Conservation (phyloP, 192 early-diverging fungal species). For the Coemansia sp. region DNA sequence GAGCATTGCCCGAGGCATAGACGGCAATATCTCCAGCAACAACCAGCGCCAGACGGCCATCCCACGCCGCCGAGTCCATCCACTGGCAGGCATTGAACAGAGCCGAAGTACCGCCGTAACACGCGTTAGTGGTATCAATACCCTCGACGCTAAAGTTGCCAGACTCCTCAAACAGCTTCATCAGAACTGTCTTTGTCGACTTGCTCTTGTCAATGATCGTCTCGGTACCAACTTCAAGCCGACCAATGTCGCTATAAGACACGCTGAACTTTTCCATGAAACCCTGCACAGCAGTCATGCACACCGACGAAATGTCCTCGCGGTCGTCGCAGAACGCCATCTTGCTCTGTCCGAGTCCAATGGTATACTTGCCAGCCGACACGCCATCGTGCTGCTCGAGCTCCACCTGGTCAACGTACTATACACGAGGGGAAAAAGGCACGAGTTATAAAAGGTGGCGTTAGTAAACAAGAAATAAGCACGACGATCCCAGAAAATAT, state of each 20-base stretch:
- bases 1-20: constrained; percentile 88
- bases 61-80: constrained; percentile 93
- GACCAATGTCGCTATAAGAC: constrained; percentile 83
- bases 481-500: background rate
- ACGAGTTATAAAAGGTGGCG: no score
- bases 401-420: constrained; percentile 53
- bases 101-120: constrained; percentile 97
- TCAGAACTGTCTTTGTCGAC: constrained; percentile 95
- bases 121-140: constrained; percentile 98
- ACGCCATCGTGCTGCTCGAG: constrained; percentile 89
- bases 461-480: constrained; percentile 2
- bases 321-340: constrained; percentile 97
- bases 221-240: constrained; percentile 97
- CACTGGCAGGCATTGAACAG: constrained; percentile 98
- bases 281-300: constrained; percentile 77
- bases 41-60: constrained; percentile 89
- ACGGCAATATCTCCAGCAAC: constrained; percentile 97
- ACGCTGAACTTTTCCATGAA: constrained; percentile 95
- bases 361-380: constrained; percentile 96
- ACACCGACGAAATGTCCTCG: constrained; percentile 65
- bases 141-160: constrained; percentile 96
- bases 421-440: background rate
- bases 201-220: constrained; percentile 99
- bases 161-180: constrained; percentile 90
- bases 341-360: constrained; percentile 93